Evolutionary conservation across 176 grass and related monocot genomes (phyloP).

Genomic region (Carex scoparia): DNA sequence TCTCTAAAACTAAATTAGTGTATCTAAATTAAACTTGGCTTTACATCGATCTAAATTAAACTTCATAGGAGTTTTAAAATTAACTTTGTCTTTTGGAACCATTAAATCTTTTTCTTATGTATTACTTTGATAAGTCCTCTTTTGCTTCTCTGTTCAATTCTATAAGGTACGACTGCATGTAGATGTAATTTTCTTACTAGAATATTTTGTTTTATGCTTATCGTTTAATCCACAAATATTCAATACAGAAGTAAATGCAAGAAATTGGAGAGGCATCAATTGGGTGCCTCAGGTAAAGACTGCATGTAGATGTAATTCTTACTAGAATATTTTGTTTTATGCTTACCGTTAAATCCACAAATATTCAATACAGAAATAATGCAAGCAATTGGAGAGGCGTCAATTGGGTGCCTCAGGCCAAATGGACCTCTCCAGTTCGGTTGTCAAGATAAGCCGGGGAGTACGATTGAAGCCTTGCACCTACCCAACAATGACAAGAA

Average conservation of each 20-base stretch:
- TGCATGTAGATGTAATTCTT: neutral
- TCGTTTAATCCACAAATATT: conserved; percentile 32
- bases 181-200: neutral
- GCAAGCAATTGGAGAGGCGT: conserved; percentile 64
- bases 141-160: neutral
- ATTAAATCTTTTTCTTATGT: conserved; percentile 6
- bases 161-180: neutral
- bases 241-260: conserved; percentile 74
- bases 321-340: neutral
- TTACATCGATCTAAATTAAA: conserved; percentile 18
- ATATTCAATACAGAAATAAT: conserved; percentile 67
- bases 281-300: conserved; percentile 36
- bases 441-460: conserved; percentile 41
- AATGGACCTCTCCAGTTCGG: conserved; percentile 50
- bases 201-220: neutral
- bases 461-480: conserved; percentile 38
- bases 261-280: conserved; percentile 53
- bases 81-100: neutral
- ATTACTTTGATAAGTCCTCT: neutral
- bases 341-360: conserved; percentile 24
- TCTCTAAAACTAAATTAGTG: conserved; percentile 16
- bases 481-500: conserved; percentile 25
- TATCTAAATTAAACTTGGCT: conserved; percentile 13
- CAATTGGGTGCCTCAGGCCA: conserved; percentile 48
- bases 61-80: conserved; percentile 6